phyloP scores from a whole-genome alignment of 1,139 yeast species.

The Arxiozyma slooffiae region DNA sequence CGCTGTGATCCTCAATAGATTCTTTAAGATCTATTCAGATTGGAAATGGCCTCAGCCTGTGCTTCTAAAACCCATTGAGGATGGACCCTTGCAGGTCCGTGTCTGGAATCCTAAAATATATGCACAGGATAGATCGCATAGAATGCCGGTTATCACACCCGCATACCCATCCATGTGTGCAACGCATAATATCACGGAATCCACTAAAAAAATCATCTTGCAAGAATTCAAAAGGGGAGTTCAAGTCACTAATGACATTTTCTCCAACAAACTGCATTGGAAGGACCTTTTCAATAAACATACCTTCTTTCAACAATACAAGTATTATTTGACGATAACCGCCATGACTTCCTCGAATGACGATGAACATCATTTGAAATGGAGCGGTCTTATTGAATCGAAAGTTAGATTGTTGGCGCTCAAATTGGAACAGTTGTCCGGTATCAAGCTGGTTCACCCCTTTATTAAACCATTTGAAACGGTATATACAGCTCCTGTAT shows the following conservation, averaged over 20 bases:
- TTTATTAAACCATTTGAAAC: conserved; percentile 67
- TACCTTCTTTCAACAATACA: conserved; percentile 70
- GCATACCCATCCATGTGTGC: conserved; percentile 99
- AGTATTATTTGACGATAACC: conserved; percentile 73
- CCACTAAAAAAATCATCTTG: conserved; percentile 75
- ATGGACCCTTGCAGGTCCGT: conserved; percentile 90
- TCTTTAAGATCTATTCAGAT: conserved; percentile 71
- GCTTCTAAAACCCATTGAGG: conserved; percentile 80
- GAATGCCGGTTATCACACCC: conserved; percentile 99
- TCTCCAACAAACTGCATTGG: conserved; percentile 60
- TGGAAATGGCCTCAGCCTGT: conserved; percentile 99
- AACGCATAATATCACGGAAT: conserved; percentile 87
- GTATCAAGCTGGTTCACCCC: conserved; percentile 81
- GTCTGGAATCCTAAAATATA: conserved; percentile 95
- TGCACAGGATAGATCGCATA: conserved; percentile 76
- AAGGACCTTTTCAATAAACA: conserved; percentile 65
- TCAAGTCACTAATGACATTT: conserved; percentile 60
- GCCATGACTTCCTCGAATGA: conserved; percentile 62
- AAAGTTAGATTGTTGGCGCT: conserved; percentile 70
- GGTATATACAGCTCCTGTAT: conserved; percentile 46
- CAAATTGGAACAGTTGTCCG: conserved; percentile 67
- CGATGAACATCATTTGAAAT: conserved; percentile 73
- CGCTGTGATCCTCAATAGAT: conserved; percentile 78
- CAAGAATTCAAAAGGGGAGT: conserved; percentile 68
- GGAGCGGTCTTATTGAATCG: conserved; percentile 91